Conservation (phyloP, 352 stramenopile genomes). For the Globisporangium lucens region DNA sequence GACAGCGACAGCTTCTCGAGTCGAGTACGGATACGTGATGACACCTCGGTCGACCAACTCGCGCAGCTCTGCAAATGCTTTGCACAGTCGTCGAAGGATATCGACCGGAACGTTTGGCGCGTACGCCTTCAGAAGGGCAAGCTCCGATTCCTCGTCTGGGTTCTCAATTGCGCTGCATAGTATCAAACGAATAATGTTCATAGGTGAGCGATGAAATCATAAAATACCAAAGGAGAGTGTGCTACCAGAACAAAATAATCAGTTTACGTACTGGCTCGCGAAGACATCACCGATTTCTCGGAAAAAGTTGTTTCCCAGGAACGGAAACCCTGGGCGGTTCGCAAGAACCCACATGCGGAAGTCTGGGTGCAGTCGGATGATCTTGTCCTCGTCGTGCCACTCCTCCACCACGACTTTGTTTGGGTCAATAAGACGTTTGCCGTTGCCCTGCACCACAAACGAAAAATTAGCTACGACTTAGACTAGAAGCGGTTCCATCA, state of each 20-base stretch:
- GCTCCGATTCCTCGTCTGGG: conserved; percentile 89
- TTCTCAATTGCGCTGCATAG: conserved; percentile 80
- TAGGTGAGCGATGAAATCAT: not conserved
- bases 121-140: conserved; percentile 88
- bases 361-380: conserved; percentile 90
- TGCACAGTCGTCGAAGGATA: conserved; percentile 80
- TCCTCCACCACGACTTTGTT: conserved; percentile 63
- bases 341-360: conserved; percentile 94
- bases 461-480: not conserved
- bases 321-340: conserved; percentile 96
- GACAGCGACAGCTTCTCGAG: conserved; percentile 91
- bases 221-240: not conserved
- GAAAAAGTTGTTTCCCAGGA: conserved; percentile 97
- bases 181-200: not conserved
- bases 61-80: conserved; percentile 90
- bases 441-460: conserved; percentile 65
- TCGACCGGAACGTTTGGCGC: conserved; percentile 78
- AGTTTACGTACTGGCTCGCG: conserved; percentile 71
- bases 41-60: conserved; percentile 82
- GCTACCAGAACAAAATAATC: not conserved
- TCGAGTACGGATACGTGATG: conserved; percentile 94
- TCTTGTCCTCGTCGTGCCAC: conserved; percentile 62
- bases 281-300: conserved; percentile 94
- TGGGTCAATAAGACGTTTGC: conserved; percentile 77
- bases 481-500: not conserved